Evolutionary conservation across 2,329 filamentous ascomycete genomes (phyloP).

Genomic region (Tetracladium maxilliforme): DNA sequence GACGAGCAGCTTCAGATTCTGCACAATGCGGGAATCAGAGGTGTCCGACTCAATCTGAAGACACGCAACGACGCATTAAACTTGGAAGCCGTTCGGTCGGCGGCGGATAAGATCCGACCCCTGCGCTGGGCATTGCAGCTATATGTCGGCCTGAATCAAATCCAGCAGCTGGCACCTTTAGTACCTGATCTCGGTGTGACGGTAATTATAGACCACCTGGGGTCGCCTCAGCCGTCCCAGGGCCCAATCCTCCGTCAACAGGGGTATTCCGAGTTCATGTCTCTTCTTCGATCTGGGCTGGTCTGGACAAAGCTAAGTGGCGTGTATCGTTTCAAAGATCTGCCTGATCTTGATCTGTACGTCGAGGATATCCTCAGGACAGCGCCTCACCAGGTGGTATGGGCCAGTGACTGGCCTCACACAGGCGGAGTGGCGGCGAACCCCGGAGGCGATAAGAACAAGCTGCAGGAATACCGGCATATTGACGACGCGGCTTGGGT

Average conservation of each 20-base stretch:
- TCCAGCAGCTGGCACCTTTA: slow-evolving; percentile 8
- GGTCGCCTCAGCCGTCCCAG: slow-evolving; percentile 6
- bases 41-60: slow-evolving; percentile 15
- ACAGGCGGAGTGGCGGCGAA: slow-evolving; percentile 8
- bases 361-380: slow-evolving; percentile 8
- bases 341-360: slow-evolving; percentile 8
- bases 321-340: slow-evolving; percentile 10
- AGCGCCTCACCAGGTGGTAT: slow-evolving; percentile 9
- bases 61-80: no score
- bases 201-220: slow-evolving; percentile 13
- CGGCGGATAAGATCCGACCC: slow-evolving; percentile 10
- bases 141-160: slow-evolving; percentile 11
- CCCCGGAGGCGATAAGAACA: slow-evolving; percentile 7
- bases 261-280: slow-evolving; percentile 9
- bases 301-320: slow-evolving; percentile 13
- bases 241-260: no score
- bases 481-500: slow-evolving; percentile 7
- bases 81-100: no score
- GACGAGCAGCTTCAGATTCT: slow-evolving; percentile 9
- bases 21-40: slow-evolving; percentile 14
- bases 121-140: slow-evolving; percentile 15
- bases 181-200: slow-evolving; percentile 11
- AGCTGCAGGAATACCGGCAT: slow-evolving; percentile 8
- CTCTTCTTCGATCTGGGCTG: slow-evolving; percentile 6
- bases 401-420: slow-evolving; percentile 11